A percentile compares a stretch with the other conserved stretches of the same genome.
Evolutionary conservation across 73 alveolate species (phyloP).

Genomic region (Urostyla sp.): DNA sequence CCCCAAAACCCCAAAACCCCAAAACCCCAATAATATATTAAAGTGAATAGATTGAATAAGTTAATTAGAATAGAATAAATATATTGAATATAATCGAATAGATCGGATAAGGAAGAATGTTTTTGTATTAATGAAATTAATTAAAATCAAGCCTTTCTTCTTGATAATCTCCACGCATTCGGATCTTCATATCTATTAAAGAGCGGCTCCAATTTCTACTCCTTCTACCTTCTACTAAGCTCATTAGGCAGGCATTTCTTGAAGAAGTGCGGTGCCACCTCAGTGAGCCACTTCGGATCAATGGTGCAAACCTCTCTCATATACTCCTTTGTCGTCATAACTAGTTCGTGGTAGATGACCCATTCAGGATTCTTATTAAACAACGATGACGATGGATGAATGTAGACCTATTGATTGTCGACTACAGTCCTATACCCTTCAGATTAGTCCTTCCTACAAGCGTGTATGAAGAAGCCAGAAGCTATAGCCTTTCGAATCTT

Average conservation of each 20-base stretch:
- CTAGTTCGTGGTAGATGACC: constrained; percentile 97
- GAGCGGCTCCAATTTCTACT: constrained; percentile 97
- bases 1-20: no score
- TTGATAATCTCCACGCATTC: constrained; percentile 99
- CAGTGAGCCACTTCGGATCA: constrained; percentile 99
- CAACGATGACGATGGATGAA: constrained; percentile 98
- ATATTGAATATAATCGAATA: no score
- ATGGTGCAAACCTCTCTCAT: constrained; percentile 97
- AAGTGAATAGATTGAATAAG: no score
- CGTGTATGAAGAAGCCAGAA: constrained; percentile 97
- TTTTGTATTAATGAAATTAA: no score
- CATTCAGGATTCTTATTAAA: constrained; percentile 99
- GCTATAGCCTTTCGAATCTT: constrained; percentile 93
- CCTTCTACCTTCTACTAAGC: constrained; percentile 91
- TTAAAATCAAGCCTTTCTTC: constrained; percentile 97
- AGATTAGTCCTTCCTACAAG: constrained; percentile 91
- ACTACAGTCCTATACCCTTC: constrained; percentile 95
- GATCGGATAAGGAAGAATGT: no score
- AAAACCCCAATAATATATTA: no score
- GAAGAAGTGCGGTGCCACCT: constrained; percentile 99
- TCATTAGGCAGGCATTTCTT: constrained; percentile 85
- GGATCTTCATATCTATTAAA: constrained; percentile 98
- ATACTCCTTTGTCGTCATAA: constrained; percentile 97
- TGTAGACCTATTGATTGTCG: constrained; percentile 97
- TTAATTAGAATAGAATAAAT: no score